phyloP scores from a whole-genome alignment of 2,329 filamentous ascomycete genomes.

The Colletotrichum lupini region DNA sequence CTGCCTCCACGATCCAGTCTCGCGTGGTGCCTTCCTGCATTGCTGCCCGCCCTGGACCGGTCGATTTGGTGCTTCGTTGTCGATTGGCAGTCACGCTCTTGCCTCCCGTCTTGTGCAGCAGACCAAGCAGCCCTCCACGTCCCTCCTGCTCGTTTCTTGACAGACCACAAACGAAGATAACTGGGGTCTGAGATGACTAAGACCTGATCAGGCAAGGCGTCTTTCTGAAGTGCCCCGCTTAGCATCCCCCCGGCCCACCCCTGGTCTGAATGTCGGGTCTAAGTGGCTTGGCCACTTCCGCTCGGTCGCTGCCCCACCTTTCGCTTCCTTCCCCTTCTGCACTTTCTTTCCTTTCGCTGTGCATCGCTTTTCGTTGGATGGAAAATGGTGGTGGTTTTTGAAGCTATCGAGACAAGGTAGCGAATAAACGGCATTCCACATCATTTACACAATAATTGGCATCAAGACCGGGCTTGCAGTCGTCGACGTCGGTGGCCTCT shows the following conservation, averaged over 20 bases:
- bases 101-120: neutral
- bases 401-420: neutral
- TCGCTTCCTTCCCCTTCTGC: neutral
- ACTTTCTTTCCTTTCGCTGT: neutral
- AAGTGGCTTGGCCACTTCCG: constrained; percentile 14
- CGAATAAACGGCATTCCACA: neutral
- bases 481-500: neutral
- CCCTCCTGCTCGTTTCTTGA: constrained; percentile 7
- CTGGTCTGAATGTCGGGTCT: neutral
- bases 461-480: neutral
- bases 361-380: neutral
- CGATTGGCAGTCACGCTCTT: neutral
- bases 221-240: neutral
- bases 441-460: neutral
- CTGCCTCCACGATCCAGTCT: neutral
- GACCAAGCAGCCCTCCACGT: neutral
- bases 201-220: neutral
- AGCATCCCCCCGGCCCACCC: neutral
- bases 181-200: neutral
- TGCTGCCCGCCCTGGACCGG: neutral
- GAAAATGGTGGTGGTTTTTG: neutral
- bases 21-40: neutral
- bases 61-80: neutral
- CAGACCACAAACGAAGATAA: neutral
- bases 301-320: neutral